Evolutionary conservation across 805 yeast species (phyloP).

Genomic region (Yarrowia sp.): DNA sequence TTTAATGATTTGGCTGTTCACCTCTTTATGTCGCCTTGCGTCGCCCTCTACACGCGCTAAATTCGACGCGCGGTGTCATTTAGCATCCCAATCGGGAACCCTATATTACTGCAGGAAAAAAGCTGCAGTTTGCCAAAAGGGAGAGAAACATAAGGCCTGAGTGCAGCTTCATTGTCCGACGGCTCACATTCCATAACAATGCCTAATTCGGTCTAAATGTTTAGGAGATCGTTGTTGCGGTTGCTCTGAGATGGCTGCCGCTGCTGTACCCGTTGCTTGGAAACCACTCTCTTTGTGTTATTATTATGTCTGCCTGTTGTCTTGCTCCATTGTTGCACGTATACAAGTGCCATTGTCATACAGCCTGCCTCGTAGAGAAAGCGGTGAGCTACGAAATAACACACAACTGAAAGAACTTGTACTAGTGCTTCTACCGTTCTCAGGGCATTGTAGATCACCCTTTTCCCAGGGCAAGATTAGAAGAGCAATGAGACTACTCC

Average conservation of each 20-base stretch:
- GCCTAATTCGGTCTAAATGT: slow-evolving; percentile 32
- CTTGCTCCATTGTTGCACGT: too few relatives aligned
- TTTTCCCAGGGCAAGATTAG: too few relatives aligned
- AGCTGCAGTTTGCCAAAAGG: slow-evolving; percentile 13
- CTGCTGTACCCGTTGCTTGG: slow-evolving; percentile 3
- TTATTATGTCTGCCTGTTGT: too few relatives aligned
- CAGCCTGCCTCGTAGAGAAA: background rate
- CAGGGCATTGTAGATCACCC: too few relatives aligned
- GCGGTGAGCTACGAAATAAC: too few relatives aligned
- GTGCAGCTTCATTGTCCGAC: slow-evolving; percentile 21
- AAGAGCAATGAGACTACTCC: too few relatives aligned
- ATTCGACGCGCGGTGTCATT: slow-evolving; percentile 24
- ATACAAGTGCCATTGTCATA: background rate
- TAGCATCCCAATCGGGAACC: slow-evolving; percentile 34
- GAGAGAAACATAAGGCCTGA: background rate
- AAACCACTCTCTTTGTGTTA: too few relatives aligned
- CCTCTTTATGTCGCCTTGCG: too few relatives aligned
- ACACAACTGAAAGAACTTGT: too few relatives aligned
- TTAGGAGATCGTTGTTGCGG: background rate
- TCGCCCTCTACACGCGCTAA: slow-evolving; percentile 25
- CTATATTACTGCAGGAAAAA: slow-evolving; percentile 26
- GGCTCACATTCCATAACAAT: slow-evolving; percentile 35
- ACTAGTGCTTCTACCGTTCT: too few relatives aligned
- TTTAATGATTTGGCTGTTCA: too few relatives aligned
- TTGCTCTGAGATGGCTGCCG: background rate